These are phyloP conservation scores for Hippophae gyantsensis DNA, from an alignment of 306 rosid genomes.

Conservation along the genomic window DNA sequence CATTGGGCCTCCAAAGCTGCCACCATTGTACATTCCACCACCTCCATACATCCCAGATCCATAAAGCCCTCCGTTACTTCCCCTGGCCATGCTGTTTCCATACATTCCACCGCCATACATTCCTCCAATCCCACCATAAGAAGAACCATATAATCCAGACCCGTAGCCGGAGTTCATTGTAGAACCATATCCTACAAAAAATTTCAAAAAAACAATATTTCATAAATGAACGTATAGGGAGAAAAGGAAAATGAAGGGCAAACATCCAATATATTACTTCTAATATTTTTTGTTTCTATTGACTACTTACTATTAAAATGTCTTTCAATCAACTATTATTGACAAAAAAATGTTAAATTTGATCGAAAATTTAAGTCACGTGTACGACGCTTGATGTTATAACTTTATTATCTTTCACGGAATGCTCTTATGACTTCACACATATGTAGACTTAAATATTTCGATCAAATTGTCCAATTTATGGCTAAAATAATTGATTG, in stretches of 20 bases:
- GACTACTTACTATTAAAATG: no score
- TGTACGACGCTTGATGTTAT: no score
- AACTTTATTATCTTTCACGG: no score
- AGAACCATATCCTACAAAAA: constrained; percentile 59
- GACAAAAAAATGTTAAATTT: no score
- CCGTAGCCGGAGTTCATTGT: constrained; percentile 54
- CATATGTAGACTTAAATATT: no score
- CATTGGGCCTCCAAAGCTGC: constrained; percentile 67
- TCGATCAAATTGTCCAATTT: no score
- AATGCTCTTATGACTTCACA: no score
- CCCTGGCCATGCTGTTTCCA: constrained; percentile 69
- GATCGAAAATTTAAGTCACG: no score
- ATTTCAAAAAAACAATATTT: not conserved
- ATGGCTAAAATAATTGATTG: no score
- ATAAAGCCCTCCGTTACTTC: constrained; percentile 57
- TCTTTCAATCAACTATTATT: no score
- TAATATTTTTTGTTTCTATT: no score
- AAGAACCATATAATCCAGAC: constrained; percentile 49
- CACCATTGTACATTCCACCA: constrained; percentile 79
- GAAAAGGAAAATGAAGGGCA: not conserved
- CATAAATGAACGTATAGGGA: constrained; percentile 8
- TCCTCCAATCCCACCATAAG: constrained; percentile 50
- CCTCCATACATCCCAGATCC: constrained; percentile 94
- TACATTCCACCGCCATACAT: constrained; percentile 80
- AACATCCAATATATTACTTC: not conserved